These are phyloP conservation scores for Suhomyces atakaporum DNA, from an alignment of 1,139 yeast genomes.

Conservation along the genomic window DNA sequence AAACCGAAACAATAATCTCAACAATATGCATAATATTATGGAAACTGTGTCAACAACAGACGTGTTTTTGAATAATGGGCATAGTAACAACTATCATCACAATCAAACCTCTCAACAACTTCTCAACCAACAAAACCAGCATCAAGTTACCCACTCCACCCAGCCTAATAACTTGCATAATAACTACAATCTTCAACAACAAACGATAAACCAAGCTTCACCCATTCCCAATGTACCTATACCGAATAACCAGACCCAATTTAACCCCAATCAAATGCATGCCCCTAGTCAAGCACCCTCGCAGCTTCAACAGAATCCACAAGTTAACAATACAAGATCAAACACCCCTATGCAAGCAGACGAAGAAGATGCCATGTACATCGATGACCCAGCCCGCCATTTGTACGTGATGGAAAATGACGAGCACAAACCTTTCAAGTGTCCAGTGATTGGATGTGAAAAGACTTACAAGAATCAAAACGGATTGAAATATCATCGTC, in stretches of 20 bases:
- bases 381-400: slow-evolving; percentile 93
- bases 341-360: slow-evolving; percentile 38
- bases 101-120: slow-evolving; percentile 11
- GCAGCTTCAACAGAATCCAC: slow-evolving; percentile 19
- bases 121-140: slow-evolving; percentile 13
- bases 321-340: slow-evolving; percentile 17
- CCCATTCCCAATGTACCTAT: slow-evolving; percentile 15
- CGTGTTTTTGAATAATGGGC: slow-evolving; percentile 60
- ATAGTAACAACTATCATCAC: slow-evolving; percentile 9
- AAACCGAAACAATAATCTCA: slow-evolving; percentile 38
- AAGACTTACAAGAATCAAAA: slow-evolving; percentile 96
- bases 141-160: slow-evolving; percentile 17
- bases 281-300: slow-evolving; percentile 15
- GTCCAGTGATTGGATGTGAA: slow-evolving; percentile 98
- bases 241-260: slow-evolving; percentile 14
- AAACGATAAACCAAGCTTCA: slow-evolving; percentile 14
- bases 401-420: slow-evolving; percentile 89
- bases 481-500: slow-evolving; percentile 91
- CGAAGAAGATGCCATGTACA: slow-evolving; percentile 56
- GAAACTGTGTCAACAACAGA: slow-evolving; percentile 89
- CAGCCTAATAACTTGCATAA: slow-evolving; percentile 18
- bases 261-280: slow-evolving; percentile 13
- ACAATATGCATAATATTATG: slow-evolving; percentile 51
- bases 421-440: slow-evolving; percentile 92
- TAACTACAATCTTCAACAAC: slow-evolving; percentile 17